Evolutionary conservation across 2,329 filamentous ascomycete genomes (phyloP).

Genomic region (Neophaeococcomyces aloes): DNA sequence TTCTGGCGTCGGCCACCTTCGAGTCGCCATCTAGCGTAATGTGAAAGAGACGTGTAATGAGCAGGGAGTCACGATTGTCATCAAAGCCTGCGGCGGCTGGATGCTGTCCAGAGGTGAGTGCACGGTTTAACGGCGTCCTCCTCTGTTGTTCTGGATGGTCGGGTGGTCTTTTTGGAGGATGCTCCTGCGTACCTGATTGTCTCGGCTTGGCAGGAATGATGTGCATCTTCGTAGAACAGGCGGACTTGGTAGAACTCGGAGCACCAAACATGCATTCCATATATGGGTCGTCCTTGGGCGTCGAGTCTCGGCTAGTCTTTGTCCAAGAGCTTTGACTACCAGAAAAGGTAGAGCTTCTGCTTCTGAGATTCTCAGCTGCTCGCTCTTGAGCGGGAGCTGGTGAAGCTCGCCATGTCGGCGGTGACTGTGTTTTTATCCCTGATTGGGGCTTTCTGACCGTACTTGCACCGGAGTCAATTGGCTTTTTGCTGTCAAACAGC

Average conservation of each 20-base stretch:
- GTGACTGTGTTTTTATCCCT: background rate
- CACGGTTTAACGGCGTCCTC: slow-evolving; percentile 29
- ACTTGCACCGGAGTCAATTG: slow-evolving; percentile 1
- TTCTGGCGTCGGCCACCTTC: slow-evolving; percentile 26
- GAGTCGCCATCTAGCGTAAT: slow-evolving; percentile 41
- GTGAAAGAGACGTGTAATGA: slow-evolving; percentile 51
- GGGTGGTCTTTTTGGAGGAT: background rate
- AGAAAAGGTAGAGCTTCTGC: slow-evolving; percentile 37
- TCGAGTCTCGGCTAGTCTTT: slow-evolving; percentile 24
- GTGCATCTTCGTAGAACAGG: slow-evolving; percentile 52
- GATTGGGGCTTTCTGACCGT: background rate
- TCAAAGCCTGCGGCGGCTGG: slow-evolving; percentile 14
- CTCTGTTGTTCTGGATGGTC: slow-evolving; percentile 10
- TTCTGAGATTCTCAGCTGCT: slow-evolving; percentile 23
- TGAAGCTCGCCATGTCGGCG: background rate
- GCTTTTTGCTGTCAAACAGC: slow-evolving; percentile 33
- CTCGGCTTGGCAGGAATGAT: slow-evolving; percentile 34
- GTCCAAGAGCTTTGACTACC: slow-evolving; percentile 28
- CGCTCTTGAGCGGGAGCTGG: background rate
- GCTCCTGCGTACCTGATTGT: slow-evolving; percentile 7
- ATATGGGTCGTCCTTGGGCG: slow-evolving; percentile 40
- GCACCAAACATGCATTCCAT: slow-evolving; percentile 53
- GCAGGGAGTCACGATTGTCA: slow-evolving; percentile 39
- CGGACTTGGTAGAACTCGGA: slow-evolving; percentile 46
- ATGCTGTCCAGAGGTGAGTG: slow-evolving; percentile 29